A percentile compares a stretch with the other conserved stretches of the same genome.
These are phyloP conservation scores for Gigaspora rosea DNA, from an alignment of 192 early-diverging fungal species.

Conservation along the genomic window DNA sequence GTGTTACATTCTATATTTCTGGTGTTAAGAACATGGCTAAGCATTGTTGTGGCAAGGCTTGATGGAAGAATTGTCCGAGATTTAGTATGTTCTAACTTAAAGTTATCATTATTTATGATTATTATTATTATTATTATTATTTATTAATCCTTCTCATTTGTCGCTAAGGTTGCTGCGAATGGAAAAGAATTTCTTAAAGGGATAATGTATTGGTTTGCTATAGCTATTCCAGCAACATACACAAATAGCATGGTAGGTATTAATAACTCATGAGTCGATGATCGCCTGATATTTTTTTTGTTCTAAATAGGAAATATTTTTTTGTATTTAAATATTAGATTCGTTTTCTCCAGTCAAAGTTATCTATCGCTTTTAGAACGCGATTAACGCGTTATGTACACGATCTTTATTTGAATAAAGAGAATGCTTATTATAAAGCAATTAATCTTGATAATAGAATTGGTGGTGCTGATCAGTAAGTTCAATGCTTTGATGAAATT, in stretches of 20 bases:
- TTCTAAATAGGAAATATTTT: background rate
- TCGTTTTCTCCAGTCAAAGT: slow-evolving; percentile 70
- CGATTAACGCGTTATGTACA: slow-evolving; percentile 88
- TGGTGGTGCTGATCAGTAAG: slow-evolving; percentile 81
- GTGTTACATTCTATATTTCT: slow-evolving; percentile 83
- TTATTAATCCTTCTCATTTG: background rate
- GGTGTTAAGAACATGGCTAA: slow-evolving; percentile 87
- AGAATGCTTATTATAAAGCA: slow-evolving; percentile 86
- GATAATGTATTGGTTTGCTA: slow-evolving; percentile 87
- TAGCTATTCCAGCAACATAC: slow-evolving; percentile 94
- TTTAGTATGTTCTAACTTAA: slow-evolving; percentile 60
- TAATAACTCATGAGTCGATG: slow-evolving; percentile 20
- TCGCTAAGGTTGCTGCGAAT: slow-evolving; percentile 70
- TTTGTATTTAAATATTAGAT: slow-evolving; percentile 41
- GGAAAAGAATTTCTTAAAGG: slow-evolving; percentile 75
- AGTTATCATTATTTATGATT: background rate
- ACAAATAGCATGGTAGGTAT: slow-evolving; percentile 93
- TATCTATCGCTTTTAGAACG: slow-evolving; percentile 78
- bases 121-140: background rate
- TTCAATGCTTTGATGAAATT: background rate
- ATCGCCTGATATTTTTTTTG: background rate
- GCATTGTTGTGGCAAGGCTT: slow-evolving; percentile 87
- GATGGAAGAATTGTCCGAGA: slow-evolving; percentile 95
- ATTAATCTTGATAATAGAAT: slow-evolving; percentile 91
- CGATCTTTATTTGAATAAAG: slow-evolving; percentile 78